A percentile compares a stretch with the other conserved stretches of the same genome.
Evolutionary conservation across 176 grass and related monocot genomes (phyloP).

Genomic region (Panicum miliaceum): DNA sequence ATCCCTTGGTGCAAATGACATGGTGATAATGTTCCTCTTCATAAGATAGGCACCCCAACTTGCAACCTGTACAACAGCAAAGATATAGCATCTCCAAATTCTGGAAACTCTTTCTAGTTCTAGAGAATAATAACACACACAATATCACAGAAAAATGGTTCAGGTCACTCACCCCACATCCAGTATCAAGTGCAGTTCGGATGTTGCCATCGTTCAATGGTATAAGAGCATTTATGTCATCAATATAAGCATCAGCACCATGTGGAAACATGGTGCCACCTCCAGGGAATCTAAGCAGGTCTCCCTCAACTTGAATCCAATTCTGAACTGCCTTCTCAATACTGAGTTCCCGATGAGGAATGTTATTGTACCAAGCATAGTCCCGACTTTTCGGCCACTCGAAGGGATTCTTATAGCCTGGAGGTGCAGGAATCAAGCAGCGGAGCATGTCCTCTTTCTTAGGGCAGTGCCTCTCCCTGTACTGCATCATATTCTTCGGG

Average conservation of each 20-base stretch:
- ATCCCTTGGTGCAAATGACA: slow-evolving; percentile 95
- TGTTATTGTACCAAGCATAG: slow-evolving; percentile 92
- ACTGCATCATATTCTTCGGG: slow-evolving; percentile 68
- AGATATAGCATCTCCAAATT: slow-evolving; percentile 16
- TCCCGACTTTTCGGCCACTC: slow-evolving; percentile 78
- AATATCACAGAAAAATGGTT: slow-evolving; percentile 27
- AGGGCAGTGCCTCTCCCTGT: slow-evolving; percentile 84
- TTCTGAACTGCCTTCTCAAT: slow-evolving; percentile 93
- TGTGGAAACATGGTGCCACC: slow-evolving; percentile 88
- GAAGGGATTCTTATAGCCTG: slow-evolving; percentile 79
- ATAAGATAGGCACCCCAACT: slow-evolving; percentile 93
- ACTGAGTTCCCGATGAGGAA: slow-evolving; percentile 85
- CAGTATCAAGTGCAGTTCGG: slow-evolving; percentile 84
- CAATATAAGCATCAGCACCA: slow-evolving; percentile 86
- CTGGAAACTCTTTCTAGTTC: not conserved
- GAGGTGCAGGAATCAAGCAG: slow-evolving; percentile 79
- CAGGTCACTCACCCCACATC: slow-evolving; percentile 71
- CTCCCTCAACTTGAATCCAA: slow-evolving; percentile 86
- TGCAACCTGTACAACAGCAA: slow-evolving; percentile 59
- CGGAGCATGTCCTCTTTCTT: slow-evolving; percentile 55
- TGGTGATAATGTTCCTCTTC: slow-evolving; percentile 74
- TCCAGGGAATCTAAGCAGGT: slow-evolving; percentile 73
- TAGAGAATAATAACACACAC: not conserved
- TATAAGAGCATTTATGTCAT: slow-evolving; percentile 69
- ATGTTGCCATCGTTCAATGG: slow-evolving; percentile 68